These are phyloP conservation scores for Xylariomycetidae sp. DNA, from an alignment of 2,329 filamentous ascomycete genomes.

Conservation along the genomic window DNA sequence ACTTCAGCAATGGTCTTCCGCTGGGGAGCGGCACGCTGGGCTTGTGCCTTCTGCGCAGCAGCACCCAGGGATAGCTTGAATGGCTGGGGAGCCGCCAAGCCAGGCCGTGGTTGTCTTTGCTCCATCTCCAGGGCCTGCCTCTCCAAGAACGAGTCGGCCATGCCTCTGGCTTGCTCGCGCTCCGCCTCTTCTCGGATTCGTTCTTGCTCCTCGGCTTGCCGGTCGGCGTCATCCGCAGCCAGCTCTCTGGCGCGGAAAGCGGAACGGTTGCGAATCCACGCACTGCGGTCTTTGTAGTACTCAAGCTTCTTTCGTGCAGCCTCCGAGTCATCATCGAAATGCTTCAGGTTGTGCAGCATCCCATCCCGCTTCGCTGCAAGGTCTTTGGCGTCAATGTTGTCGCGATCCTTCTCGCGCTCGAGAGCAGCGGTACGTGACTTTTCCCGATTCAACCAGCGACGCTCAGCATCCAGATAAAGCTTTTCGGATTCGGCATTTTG, in stretches of 20 bases:
- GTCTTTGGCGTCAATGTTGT: conserved; percentile 66
- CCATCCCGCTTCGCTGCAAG: conserved; percentile 58
- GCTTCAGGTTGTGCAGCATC: conserved; percentile 63
- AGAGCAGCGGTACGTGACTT: conserved; percentile 76
- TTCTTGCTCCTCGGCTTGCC: conserved; percentile 71
- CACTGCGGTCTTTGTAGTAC: conserved; percentile 82
- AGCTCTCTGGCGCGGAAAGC: conserved; percentile 68
- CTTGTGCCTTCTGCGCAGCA: conserved; percentile 67
- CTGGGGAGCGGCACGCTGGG: conserved; percentile 48
- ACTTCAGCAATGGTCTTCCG: conserved; percentile 87
- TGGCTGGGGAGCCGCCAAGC: conserved; percentile 56
- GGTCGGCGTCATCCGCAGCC: conserved; percentile 74
- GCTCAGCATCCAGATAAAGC: conserved; percentile 75
- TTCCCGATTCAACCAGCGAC: conserved; percentile 87
- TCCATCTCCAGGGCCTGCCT: conserved; percentile 74
- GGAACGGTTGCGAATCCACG: conserved; percentile 78
- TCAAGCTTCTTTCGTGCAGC: conserved; percentile 62
- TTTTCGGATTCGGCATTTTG: conserved; percentile 72
- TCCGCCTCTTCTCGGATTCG: conserved; percentile 62
- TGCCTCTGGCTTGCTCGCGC: conserved; percentile 70
- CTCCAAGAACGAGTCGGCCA: conserved; percentile 88
- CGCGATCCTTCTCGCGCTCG: conserved; percentile 75
- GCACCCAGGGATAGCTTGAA: conserved; percentile 93
- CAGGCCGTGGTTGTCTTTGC: conserved; percentile 32
- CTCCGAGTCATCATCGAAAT: conserved; percentile 92